phyloP scores from a whole-genome alignment of 257 asterid species.

The Solanum clarkiae region DNA sequence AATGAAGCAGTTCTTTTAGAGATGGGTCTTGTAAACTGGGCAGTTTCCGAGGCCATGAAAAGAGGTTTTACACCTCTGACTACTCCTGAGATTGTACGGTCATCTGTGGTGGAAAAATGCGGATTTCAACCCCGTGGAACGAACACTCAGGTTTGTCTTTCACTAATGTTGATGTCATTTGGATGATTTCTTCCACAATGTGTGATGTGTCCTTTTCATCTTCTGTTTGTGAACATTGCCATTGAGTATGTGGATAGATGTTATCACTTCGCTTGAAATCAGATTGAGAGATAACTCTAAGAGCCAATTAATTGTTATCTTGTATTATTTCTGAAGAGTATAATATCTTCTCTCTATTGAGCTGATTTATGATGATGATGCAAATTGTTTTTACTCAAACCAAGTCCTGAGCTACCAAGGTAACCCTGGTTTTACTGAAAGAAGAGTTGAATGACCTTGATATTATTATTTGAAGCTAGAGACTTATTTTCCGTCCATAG shows the following conservation, averaged over 20 bases:
- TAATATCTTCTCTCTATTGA: not conserved
- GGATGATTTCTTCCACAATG: not conserved
- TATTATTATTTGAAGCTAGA: not conserved
- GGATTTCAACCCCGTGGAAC: constrained; percentile 99
- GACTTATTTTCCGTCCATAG: not conserved
- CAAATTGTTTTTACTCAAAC: not conserved
- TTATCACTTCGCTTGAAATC: not conserved
- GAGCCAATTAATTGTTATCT: not conserved
- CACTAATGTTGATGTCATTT: not conserved
- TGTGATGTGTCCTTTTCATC: not conserved
- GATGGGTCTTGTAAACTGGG: constrained; percentile 90
- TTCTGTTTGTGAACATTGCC: not conserved
- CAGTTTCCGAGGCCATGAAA: constrained; percentile 83
- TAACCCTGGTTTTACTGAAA: not conserved
- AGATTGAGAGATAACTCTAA: not conserved
- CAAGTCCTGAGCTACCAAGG: not conserved
- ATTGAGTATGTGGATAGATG: not conserved
- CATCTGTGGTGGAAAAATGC: constrained; percentile 90
- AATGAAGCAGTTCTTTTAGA: constrained; percentile 91
- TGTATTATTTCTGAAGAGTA: not conserved
- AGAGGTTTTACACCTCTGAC: constrained; percentile 83
- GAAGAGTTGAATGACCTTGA: not conserved
- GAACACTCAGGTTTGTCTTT: constrained; percentile 73
- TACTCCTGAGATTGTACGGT: constrained; percentile 89
- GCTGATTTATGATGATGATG: not conserved